Evolutionary conservation across 495 filamentous ascomycete species (phyloP).

Genomic region (Neurospora cerealis): DNA sequence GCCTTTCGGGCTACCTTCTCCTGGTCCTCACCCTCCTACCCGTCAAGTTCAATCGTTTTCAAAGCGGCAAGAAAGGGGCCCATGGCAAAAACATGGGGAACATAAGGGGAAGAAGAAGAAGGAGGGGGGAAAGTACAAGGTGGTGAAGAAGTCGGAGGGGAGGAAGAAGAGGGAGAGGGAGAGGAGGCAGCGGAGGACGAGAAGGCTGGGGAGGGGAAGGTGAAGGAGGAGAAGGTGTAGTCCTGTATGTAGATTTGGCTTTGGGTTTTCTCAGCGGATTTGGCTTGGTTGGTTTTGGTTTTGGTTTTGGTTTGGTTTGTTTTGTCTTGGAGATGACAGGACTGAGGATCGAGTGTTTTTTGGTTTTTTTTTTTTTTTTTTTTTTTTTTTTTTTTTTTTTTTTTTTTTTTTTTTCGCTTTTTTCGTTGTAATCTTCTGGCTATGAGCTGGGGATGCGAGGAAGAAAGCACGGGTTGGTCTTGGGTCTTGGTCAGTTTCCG

Average conservation of each 20-base stretch:
- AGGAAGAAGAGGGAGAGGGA: not conserved
- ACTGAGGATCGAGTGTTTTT: no score
- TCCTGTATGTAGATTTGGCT: not conserved
- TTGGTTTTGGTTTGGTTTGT: not conserved
- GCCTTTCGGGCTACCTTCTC: no score
- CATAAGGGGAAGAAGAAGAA: no score
- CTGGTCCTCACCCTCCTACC: no score
- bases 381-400: no score
- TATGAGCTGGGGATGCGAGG: not conserved
- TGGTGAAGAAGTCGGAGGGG: not conserved
- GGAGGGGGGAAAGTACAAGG: not conserved
- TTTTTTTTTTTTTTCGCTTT: not conserved
- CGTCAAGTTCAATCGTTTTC: no score
- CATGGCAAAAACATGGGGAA: no score
- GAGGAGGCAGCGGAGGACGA: not conserved
- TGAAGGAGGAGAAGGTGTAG: not conserved
- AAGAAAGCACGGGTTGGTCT: not conserved
- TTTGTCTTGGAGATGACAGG: no score
- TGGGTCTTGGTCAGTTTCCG: not conserved
- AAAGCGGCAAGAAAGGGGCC: not conserved
- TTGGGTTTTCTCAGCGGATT: not conserved
- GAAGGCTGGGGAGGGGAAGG: not conserved
- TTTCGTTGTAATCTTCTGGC: not conserved
- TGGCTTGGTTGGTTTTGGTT: not conserved
- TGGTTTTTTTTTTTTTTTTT: no score